phyloP scores from a whole-genome alignment of 345 rosid species.

The Aegle marmelos region DNA sequence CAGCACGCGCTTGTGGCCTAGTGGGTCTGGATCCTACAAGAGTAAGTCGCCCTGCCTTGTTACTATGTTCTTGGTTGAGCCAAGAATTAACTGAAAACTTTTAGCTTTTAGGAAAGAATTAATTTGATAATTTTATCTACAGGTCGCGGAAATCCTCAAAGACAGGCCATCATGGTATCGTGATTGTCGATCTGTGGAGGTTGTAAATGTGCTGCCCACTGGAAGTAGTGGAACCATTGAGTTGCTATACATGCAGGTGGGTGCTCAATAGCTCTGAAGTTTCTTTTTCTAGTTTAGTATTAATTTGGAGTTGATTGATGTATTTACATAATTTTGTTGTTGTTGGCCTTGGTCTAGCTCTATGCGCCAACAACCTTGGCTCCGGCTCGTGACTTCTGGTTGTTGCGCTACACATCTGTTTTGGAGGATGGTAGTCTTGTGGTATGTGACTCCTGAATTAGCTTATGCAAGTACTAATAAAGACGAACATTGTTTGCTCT shows the following conservation, averaged over 20 bases:
- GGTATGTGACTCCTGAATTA: constrained; percentile 39
- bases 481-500: not conserved
- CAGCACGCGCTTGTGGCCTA: constrained; percentile 98
- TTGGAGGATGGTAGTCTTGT: constrained; percentile 98
- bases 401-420: constrained; percentile 91
- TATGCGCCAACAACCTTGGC: constrained; percentile 98
- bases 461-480: not conserved
- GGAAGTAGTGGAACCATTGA: constrained; percentile 97
- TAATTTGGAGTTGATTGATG: not conserved
- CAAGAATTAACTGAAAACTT: not conserved
- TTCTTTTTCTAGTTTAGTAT: not conserved
- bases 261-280: not conserved
- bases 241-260: constrained; percentile 93
- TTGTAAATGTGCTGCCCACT: constrained; percentile 78
- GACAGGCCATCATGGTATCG: constrained; percentile 90
- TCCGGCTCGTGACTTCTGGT: constrained; percentile 98
- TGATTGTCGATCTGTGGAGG: constrained; percentile 92
- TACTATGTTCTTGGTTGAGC: not conserved
- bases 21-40: constrained; percentile 98
- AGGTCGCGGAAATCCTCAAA: constrained; percentile 98
- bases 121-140: not conserved
- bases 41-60: constrained; percentile 38
- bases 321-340: not conserved
- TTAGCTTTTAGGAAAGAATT: no score
- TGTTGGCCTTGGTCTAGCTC: constrained; percentile 40